phyloP scores from a whole-genome alignment of 75 land plant genomes.

The Sequoiadendron giganteum region DNA sequence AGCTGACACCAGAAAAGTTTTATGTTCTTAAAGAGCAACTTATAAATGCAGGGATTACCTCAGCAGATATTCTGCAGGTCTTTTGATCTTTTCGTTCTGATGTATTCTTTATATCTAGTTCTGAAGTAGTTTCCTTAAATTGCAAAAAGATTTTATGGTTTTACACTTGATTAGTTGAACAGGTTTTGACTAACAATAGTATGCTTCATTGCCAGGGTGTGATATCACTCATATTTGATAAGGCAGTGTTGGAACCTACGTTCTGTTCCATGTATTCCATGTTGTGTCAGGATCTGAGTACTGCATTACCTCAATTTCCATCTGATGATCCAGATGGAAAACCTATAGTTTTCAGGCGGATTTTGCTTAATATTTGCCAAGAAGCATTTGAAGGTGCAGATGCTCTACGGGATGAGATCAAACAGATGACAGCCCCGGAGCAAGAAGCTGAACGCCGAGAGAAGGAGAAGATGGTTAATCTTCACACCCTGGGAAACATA shows the following conservation, averaged over 20 bases:
- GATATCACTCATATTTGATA: constrained; percentile 73
- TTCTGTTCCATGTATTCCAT: constrained; percentile 87
- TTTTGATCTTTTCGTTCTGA: not conserved
- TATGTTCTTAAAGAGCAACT: constrained; percentile 79
- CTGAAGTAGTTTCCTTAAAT: not conserved
- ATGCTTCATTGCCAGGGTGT: constrained; percentile 28
- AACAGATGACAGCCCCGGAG: constrained; percentile 69
- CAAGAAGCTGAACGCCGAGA: constrained; percentile 79
- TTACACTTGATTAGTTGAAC: not conserved
- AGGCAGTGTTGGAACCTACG: constrained; percentile 92
- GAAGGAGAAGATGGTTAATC: constrained; percentile 74
- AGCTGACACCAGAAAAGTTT: constrained; percentile 88
- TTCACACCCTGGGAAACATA: constrained; percentile 86
- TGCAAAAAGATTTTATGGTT: not conserved
- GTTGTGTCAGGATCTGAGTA: constrained; percentile 72
- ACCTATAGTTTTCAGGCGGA: constrained; percentile 74
- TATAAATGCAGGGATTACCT: constrained; percentile 68
- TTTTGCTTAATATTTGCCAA: constrained; percentile 82
- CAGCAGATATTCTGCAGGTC: constrained; percentile 83
- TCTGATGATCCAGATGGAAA: constrained; percentile 56
- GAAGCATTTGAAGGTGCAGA: constrained; percentile 94
- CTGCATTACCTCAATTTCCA: constrained; percentile 68
- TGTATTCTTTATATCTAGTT: not conserved
- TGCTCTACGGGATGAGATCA: constrained; percentile 59
- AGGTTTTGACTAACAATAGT: not conserved